These are phyloP conservation scores for Chlamydomonas urium DNA, from an alignment of 139 green algal genomes.

Conservation along the genomic window DNA sequence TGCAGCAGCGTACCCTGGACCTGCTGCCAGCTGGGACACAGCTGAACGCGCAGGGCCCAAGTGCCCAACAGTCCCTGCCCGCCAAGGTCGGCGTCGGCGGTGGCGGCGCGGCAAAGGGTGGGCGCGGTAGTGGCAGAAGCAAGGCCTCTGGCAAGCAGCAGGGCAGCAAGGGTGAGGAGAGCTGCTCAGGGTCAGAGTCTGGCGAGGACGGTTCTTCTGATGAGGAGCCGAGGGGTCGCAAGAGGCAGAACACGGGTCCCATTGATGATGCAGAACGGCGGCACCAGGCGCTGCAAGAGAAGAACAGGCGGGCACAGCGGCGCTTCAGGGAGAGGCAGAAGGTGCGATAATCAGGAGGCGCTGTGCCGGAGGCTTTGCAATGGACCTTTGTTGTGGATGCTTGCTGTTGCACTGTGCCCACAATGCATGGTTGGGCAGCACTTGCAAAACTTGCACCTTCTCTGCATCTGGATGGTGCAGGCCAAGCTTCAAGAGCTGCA, in stretches of 20 bases:
- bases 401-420: neutral
- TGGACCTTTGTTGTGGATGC: neutral
- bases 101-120: no score
- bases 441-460: neutral
- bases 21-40: no score
- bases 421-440: neutral
- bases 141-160: neutral
- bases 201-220: no score
- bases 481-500: conserved; percentile 58
- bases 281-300: conserved; percentile 62
- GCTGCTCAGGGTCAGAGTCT: conserved; percentile 16
- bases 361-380: neutral
- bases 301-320: conserved; percentile 62
- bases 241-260: conserved; percentile 23
- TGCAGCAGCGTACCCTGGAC: no score
- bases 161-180: neutral
- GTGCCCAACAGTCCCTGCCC: no score
- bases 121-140: neutral
- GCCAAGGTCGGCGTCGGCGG: no score
- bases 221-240: conserved; percentile 22
- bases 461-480: conserved; percentile 17
- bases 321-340: conserved; percentile 67
- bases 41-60: no score
- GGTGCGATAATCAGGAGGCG: conserved; percentile 16
- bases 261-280: conserved; percentile 37